Evolutionary conservation across 2,329 filamentous ascomycete species (phyloP), one percentile per base, ranked within the genome.

Genomic region (Epichloe gansuensis): DNA sequence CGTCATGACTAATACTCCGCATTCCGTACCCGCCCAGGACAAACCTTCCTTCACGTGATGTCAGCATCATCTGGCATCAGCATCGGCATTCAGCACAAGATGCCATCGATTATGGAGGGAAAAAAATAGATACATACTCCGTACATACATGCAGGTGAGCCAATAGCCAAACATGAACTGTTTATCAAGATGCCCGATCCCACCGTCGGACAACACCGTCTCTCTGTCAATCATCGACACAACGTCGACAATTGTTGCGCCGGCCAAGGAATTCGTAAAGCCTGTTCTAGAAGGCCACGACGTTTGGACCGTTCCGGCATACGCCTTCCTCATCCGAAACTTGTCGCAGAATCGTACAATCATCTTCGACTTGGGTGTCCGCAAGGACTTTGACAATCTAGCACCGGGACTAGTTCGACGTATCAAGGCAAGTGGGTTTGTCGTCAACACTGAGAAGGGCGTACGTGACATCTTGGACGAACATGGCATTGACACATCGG

Each of bases 351-450:
- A 49, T 13, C 38, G 47, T 36, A 41, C 47, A 7, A 39, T 48
- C 21, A 23, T 50, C 4, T 50, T 50, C 11, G 48, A 50, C 17
- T 31, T 50, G 48, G 48, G 48, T 15, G 48, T 50, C 4, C 48
- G 48, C 25, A 43, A 50, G 17, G 48, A 50, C 25, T 41, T 27
- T 25, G 48, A 50, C 15, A 43, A 35, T 38, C 48, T 50, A 8
- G 27, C 48, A 7, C 48, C 48, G 3, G 13, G 12, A 8, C 13
- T 50, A 8, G 38, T 43, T 12, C 15, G 42, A 12, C 35, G 36
- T 7, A 17, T 49, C 35, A 49, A 49, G 23, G 23, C 12, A 17
- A 12, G 12, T 6, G 27, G 8, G 4, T 43, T 50, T 12, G 15
- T 12, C 4, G 39, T 43, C 21, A 31, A 50, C 4, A 41, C 39